Conservation (phyloP, 345 rosid genomes). For the Alliaria petiolata region DNA sequence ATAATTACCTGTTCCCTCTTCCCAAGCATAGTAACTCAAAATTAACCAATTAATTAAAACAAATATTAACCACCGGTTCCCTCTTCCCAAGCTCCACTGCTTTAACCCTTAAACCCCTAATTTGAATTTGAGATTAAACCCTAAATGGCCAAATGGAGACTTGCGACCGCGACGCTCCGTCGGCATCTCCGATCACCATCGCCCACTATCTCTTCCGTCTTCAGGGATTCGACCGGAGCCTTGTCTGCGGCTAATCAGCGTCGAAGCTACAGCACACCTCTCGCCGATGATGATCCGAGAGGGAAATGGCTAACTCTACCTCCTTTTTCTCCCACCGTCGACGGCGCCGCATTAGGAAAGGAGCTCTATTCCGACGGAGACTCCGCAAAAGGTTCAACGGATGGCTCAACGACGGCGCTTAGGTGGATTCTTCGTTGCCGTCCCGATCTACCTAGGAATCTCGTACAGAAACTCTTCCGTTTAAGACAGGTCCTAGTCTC, state of each 20-base stretch:
- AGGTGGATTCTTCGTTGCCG: constrained; percentile 83
- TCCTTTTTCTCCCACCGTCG: constrained; percentile 46
- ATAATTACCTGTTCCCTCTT: too few relatives aligned
- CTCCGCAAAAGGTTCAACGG: neutral
- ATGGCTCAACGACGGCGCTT: constrained; percentile 54
- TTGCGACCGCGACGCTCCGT: constrained; percentile 35
- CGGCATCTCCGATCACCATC: constrained; percentile 29
- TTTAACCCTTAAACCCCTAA: constrained; percentile 16
- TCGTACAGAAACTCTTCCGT: constrained; percentile 85
- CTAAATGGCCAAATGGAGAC: constrained; percentile 31
- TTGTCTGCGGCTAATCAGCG: constrained; percentile 4
- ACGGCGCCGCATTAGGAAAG: constrained; percentile 48
- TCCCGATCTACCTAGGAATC: constrained; percentile 78
- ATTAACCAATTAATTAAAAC: too few relatives aligned
- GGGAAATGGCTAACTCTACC: constrained; percentile 74
- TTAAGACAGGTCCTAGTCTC: constrained; percentile 67
- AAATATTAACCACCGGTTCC: neutral
- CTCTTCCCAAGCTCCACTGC: neutral
- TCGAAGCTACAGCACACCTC: constrained; percentile 26
- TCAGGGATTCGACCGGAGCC: neutral
- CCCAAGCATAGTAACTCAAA: too few relatives aligned
- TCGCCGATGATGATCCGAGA: constrained; percentile 19
- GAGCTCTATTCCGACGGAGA: constrained; percentile 26
- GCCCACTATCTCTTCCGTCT: neutral
- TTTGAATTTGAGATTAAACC: neutral